Evolutionary conservation across 176 grass and related monocot genomes (phyloP).

Genomic region (Oryza meridionalis): DNA sequence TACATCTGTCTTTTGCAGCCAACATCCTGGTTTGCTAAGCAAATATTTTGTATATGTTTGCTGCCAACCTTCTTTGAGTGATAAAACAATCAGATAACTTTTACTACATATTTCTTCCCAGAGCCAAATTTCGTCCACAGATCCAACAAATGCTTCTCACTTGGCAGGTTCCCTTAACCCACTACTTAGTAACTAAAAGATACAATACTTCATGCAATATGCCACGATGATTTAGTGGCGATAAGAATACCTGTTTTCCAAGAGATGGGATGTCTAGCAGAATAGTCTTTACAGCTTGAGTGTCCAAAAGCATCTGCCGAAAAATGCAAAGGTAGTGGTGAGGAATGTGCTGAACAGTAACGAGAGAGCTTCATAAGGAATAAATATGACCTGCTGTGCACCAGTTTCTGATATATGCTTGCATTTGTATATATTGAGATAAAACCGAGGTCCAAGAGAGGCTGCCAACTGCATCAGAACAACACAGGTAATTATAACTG

Average conservation of each 20-base stretch:
- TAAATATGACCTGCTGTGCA: conserved; percentile 80
- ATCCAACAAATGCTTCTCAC: conserved; percentile 30
- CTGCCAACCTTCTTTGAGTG: conserved; percentile 1
- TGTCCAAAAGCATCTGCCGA: conserved; percentile 93
- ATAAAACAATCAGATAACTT: conserved; percentile 25
- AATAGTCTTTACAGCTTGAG: conserved; percentile 94
- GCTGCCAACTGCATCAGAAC: conserved; percentile 79
- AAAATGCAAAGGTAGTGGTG: conserved; percentile 21
- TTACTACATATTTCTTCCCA: conserved; percentile 9
- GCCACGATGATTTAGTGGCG: conserved; percentile 13
- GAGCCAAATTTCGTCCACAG: conserved; percentile 19
- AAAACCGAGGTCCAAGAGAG: conserved; percentile 97
- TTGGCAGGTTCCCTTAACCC: conserved; percentile 4
- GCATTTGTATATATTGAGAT: conserved; percentile 99
- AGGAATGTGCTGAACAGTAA: conserved; percentile 35
- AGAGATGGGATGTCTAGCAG: conserved; percentile 93
- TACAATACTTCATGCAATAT: conserved; percentile 3
- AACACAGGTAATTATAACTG: conserved; percentile 34
- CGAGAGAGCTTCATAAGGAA: conserved; percentile 1
- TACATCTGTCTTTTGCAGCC: conserved; percentile 7
- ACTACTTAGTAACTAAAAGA: background rate
- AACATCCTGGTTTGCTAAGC: background rate
- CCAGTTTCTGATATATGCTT: conserved; percentile 99
- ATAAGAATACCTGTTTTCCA: conserved; percentile 82
- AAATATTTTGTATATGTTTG: conserved; percentile 7